These are phyloP conservation scores for Fraxinus dipetala DNA, from an alignment of 305 asterid species.

Conservation along the genomic window DNA sequence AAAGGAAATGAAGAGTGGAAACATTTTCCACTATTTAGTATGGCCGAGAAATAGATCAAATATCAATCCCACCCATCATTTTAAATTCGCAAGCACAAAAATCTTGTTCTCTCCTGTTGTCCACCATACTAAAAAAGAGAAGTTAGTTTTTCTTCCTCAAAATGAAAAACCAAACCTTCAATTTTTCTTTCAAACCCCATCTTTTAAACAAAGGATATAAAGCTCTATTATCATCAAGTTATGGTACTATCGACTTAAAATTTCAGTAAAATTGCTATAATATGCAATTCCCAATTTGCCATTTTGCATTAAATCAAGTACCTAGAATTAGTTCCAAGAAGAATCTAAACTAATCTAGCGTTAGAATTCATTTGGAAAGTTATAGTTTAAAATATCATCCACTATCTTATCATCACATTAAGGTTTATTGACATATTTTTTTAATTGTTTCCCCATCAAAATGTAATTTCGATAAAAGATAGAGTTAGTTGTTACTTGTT, in stretches of 20 bases:
- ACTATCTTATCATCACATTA: neutral
- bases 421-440: neutral
- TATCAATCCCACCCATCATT: neutral
- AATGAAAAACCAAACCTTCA: neutral
- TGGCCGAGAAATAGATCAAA: conserved; percentile 4
- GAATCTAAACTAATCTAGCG: neutral
- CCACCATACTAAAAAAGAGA: neutral
- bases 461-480: neutral
- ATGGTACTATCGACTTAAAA: neutral
- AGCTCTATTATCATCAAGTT: neutral
- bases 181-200: neutral
- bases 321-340: neutral
- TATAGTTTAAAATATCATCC: neutral
- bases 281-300: neutral
- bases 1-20: conserved; percentile 8
- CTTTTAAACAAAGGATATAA: neutral
- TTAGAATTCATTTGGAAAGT: neutral
- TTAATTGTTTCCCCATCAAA: neutral
- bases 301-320: neutral
- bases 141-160: neutral
- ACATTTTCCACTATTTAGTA: conserved; percentile 1
- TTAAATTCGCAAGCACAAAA: neutral
- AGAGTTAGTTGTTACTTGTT: neutral
- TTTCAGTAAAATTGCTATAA: neutral
- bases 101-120: neutral